Percentiles rank a stretch among this genome's conserved stretches.
Conservation (phyloP, 2,329 filamentous ascomycete species). For the Niveomyces coronatus region DNA sequence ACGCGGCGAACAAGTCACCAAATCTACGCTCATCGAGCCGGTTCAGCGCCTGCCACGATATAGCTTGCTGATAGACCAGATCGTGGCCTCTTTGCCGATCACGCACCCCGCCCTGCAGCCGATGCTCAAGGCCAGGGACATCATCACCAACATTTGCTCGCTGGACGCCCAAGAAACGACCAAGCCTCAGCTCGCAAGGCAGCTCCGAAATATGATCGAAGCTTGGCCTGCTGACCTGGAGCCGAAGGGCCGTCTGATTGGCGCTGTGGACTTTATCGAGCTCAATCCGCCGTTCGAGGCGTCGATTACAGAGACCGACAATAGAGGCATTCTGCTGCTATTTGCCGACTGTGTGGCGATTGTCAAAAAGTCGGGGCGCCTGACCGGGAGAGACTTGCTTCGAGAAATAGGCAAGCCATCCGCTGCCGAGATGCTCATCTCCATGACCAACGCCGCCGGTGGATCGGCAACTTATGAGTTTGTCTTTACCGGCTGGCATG, state of each 20-base stretch:
- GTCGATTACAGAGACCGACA: constrained; percentile 32
- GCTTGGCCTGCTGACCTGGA: constrained; percentile 65
- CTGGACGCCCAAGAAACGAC: constrained; percentile 64
- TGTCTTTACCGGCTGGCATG: constrained; percentile 63
- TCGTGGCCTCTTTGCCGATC: constrained; percentile 74
- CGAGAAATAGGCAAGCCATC: constrained; percentile 79
- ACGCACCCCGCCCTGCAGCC: constrained; percentile 74
- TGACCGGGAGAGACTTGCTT: constrained; percentile 65
- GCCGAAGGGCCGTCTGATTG: constrained; percentile 68
- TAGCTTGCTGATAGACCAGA: constrained; percentile 92
- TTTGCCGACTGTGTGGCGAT: constrained; percentile 77
- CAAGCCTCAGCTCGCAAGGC: constrained; percentile 62
- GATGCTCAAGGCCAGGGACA: constrained; percentile 81
- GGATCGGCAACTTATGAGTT: constrained; percentile 59
- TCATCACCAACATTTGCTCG: constrained; percentile 93
- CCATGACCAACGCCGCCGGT: constrained; percentile 52
- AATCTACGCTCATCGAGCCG: constrained; percentile 88
- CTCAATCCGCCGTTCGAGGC: constrained; percentile 59
- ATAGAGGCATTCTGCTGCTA: constrained; percentile 64
- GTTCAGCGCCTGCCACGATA: constrained; percentile 91
- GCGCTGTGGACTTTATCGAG: constrained; percentile 71
- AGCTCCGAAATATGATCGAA: constrained; percentile 66
- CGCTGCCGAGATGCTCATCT: constrained; percentile 49
- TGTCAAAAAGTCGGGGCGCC: constrained; percentile 57
- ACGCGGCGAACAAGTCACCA: constrained; percentile 76